phyloP scores from a whole-genome alignment of 148 eudicot species.

The Rhododendron kiyosumense region DNA sequence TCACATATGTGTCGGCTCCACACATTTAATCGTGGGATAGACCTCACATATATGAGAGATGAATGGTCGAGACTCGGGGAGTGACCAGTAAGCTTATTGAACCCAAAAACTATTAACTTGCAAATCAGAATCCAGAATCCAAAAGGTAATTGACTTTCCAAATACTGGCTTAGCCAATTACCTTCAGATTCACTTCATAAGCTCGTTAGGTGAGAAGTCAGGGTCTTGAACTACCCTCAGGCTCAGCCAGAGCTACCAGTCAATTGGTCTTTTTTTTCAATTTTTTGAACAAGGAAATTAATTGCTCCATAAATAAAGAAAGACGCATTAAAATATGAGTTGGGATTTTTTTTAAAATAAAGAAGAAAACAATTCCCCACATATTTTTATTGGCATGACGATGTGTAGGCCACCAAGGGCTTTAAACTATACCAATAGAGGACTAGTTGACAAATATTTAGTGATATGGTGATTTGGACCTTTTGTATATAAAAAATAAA shows the following conservation, averaged over 20 bases:
- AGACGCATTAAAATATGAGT: neutral
- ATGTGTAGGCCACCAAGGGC: neutral
- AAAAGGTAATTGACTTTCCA: neutral
- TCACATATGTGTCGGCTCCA: no score
- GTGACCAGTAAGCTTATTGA: no score
- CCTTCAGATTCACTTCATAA: neutral
- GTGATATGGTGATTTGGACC: constrained; percentile 1
- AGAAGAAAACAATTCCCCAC: neutral
- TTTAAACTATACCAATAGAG: neutral
- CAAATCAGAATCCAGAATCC: neutral
- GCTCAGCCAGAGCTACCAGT: neutral
- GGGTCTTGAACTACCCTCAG: neutral
- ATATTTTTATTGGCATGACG: neutral
- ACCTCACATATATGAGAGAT: no score
- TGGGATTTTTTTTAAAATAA: neutral
- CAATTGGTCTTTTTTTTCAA: neutral
- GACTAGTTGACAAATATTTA: neutral
- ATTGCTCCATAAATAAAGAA: neutral
- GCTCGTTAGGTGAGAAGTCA: neutral
- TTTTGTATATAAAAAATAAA: neutral
- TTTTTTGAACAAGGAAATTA: neutral
- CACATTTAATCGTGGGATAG: no score
- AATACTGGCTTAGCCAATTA: neutral
- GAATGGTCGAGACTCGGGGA: no score
- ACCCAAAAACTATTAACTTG: no score